phyloP scores from a whole-genome alignment of 805 yeast species.

The Starmerella lactis-condensi region DNA sequence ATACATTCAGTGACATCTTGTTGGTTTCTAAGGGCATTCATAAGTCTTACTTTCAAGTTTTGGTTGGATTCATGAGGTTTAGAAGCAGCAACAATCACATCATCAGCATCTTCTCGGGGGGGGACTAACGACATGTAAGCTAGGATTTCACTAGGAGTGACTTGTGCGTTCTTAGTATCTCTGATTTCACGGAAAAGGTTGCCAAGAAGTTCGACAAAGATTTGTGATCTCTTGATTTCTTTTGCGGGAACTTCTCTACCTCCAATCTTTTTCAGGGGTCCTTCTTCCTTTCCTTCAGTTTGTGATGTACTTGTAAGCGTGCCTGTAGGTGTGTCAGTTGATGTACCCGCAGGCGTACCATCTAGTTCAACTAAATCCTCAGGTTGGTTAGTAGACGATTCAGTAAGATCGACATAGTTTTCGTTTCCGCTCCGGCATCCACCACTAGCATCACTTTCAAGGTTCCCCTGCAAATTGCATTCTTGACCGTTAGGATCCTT shows the following conservation, averaged over 20 bases:
- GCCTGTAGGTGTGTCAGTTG: too few species aligned
- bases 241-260: constrained; percentile 64
- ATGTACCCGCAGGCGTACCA: too few species aligned
- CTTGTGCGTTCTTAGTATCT: constrained; percentile 39
- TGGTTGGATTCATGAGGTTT: constrained; percentile 3
- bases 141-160: constrained; percentile 64
- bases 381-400: too few species aligned
- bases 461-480: too few species aligned
- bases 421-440: too few species aligned
- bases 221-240: constrained; percentile 66
- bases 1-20: constrained; percentile 97
- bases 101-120: constrained; percentile 20
- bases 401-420: too few species aligned
- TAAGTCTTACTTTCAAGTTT: constrained; percentile 5
- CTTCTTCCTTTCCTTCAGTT: constrained; percentile 18
- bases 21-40: constrained; percentile 32
- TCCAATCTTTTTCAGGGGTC: constrained; percentile 49
- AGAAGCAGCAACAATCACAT: constrained; percentile 3
- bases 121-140: constrained; percentile 64
- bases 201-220: constrained; percentile 57
- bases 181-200: constrained; percentile 55
- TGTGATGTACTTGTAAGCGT: neutral
- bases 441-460: too few species aligned
- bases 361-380: too few species aligned
- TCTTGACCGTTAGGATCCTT: neutral